Evolutionary conservation across 2,329 filamentous ascomycete species (phyloP).

Genomic region (Sporothrix schenckii): DNA sequence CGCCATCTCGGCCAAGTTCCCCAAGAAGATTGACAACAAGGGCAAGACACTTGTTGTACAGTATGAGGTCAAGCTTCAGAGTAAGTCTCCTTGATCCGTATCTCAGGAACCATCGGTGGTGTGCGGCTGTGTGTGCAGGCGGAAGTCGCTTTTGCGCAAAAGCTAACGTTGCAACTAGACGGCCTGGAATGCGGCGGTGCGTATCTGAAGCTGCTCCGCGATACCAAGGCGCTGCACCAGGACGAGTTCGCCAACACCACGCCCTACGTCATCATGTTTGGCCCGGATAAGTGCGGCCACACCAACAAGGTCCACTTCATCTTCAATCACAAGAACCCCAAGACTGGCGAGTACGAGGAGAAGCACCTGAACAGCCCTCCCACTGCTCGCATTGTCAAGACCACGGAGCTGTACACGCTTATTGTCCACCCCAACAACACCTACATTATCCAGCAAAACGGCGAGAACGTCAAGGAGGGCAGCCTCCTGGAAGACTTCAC

Average conservation of each 20-base stretch:
- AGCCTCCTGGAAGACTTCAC: conserved; percentile 91
- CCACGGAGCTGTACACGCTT: conserved; percentile 91
- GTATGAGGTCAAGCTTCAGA: conserved; percentile 99
- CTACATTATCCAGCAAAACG: conserved; percentile 89
- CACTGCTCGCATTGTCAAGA: conserved; percentile 85
- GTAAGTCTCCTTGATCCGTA: conserved; percentile 56
- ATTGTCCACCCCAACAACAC: conserved; percentile 97
- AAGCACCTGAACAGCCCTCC: conserved; percentile 91
- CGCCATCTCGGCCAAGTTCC: conserved; percentile 98
- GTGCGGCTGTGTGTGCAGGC: too few relatives aligned
- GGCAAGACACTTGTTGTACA: conserved; percentile 95
- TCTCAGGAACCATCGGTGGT: not conserved
- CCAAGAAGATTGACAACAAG: conserved; percentile 95
- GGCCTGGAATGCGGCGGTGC: conserved; percentile 97
- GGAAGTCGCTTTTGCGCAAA: not conserved
- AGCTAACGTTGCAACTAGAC: conserved; percentile 54
- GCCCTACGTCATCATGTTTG: conserved; percentile 99
- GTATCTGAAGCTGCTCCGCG: conserved; percentile 97
- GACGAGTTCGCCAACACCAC: conserved; percentile 98
- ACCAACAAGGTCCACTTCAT: conserved; percentile 99
- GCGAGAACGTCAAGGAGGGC: conserved; percentile 83
- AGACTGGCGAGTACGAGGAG: conserved; percentile 99
- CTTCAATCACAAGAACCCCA: conserved; percentile 99
- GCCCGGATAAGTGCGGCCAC: conserved; percentile 97
- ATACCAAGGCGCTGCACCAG: conserved; percentile 94